Conservation (phyloP, 805 yeast species). For the Teunomyces tritomae region DNA sequence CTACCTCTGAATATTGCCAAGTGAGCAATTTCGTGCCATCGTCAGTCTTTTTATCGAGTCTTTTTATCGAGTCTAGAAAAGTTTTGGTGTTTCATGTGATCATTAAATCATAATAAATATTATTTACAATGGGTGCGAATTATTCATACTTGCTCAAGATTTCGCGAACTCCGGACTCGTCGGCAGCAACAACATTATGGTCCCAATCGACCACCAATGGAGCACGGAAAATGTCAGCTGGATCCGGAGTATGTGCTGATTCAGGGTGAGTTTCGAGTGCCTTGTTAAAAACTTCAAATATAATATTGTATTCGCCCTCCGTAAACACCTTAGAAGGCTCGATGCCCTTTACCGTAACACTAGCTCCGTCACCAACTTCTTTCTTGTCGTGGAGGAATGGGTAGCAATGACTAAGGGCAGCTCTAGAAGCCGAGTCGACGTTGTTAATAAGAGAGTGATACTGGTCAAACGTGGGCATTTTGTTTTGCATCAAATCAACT, state of each 20-base stretch:
- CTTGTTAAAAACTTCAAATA: conserved; percentile 34
- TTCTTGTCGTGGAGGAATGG: conserved; percentile 35
- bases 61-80: not conserved
- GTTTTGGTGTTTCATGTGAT: not conserved
- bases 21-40: no score
- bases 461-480: conserved; percentile 44
- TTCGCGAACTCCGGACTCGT: conserved; percentile 27
- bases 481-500: conserved; percentile 35
- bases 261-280: conserved; percentile 17
- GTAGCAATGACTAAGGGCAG: conserved; percentile 28
- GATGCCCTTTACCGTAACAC: conserved; percentile 20
- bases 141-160: conserved; percentile 30
- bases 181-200: conserved; percentile 39
- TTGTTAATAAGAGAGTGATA: conserved; percentile 26
- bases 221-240: conserved; percentile 35
- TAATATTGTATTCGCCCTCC: conserved; percentile 37
- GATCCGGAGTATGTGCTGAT: conserved; percentile 21
- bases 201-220: conserved; percentile 49
- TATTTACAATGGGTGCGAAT: not conserved
- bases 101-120: conserved; percentile 1
- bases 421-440: conserved; percentile 21
- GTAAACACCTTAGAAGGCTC: conserved; percentile 29
- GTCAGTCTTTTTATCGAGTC: no score
- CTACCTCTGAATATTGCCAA: no score
- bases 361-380: conserved; percentile 10